phyloP scores from a whole-genome alignment of 2,329 filamentous ascomycete genomes.

The Exophiala oligosperma region DNA sequence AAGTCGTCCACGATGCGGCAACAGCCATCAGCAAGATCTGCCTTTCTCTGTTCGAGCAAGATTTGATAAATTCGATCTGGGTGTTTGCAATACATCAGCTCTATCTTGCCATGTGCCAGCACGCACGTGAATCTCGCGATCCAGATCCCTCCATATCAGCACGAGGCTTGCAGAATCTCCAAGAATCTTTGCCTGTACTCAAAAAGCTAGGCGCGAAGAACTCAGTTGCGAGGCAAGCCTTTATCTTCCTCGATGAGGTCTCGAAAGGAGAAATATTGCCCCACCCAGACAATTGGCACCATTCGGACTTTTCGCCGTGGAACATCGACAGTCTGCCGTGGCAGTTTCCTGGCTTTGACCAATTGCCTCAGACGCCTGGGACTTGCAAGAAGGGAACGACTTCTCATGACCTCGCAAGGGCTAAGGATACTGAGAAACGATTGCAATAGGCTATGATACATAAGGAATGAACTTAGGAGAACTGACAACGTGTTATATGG shows the following conservation, averaged over 20 bases:
- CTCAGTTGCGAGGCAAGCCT: background rate
- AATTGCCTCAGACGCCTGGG: too few relatives aligned
- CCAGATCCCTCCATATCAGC: slow-evolving; percentile 2
- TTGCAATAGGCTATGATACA: too few relatives aligned
- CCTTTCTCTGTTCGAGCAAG: background rate
- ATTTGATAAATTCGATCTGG: slow-evolving; percentile 7
- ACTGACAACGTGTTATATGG: too few relatives aligned
- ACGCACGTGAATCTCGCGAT: slow-evolving; percentile 2
- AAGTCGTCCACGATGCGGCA: background rate
- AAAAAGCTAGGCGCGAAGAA: background rate
- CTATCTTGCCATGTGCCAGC: slow-evolving; percentile 7
- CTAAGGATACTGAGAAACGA: too few relatives aligned
- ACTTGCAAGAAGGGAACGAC: too few relatives aligned
- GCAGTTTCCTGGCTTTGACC: too few relatives aligned
- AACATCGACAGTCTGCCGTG: too few relatives aligned
- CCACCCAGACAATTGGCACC: too few relatives aligned
- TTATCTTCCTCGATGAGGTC: background rate
- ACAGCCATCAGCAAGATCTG: background rate
- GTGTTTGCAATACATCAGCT: slow-evolving; percentile 9
- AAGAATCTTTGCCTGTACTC: background rate
- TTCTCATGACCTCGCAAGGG: too few relatives aligned
- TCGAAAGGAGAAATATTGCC: too few relatives aligned
- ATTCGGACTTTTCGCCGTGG: too few relatives aligned
- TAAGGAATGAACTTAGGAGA: too few relatives aligned
- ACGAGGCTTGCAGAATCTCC: background rate